phyloP scores from a whole-genome alignment of 2,329 filamentous ascomycete species.

The Sclerotinia subarctica region DNA sequence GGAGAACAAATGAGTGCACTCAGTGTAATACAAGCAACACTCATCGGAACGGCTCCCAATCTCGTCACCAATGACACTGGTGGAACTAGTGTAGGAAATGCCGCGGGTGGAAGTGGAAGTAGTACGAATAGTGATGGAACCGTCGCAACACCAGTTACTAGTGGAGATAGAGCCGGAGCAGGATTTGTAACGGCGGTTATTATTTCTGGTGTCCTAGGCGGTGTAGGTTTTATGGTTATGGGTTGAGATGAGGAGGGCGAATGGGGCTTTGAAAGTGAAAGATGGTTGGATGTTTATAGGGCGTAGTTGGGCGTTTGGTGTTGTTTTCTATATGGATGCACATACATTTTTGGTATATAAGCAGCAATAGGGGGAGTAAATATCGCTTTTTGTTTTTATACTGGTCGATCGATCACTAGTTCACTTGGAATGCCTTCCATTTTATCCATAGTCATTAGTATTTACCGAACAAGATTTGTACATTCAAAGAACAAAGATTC shows the following conservation, averaged over 20 bases:
- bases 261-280: not conserved
- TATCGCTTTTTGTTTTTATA: not conserved
- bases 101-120: constrained; percentile 28
- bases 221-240: constrained; percentile 51
- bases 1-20: constrained; percentile 70
- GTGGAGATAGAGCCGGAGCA: constrained; percentile 65
- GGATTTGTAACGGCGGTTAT: constrained; percentile 57
- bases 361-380: not conserved
- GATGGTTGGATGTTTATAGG: not conserved
- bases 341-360: not conserved
- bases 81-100: constrained; percentile 50
- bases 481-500: not conserved
- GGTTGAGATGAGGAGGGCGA: constrained; percentile 7
- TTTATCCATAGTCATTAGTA: not conserved
- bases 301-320: not conserved
- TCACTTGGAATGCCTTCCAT: not conserved
- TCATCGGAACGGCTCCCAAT: constrained; percentile 46
- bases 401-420: not conserved
- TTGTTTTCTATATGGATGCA: not conserved
- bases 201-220: constrained; percentile 51
- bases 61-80: constrained; percentile 51
- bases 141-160: constrained; percentile 35
- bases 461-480: not conserved
- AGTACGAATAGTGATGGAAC: constrained; percentile 6
- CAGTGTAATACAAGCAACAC: constrained; percentile 60